A percentile compares a stretch with the other conserved stretches of the same genome.
Evolutionary conservation across 2,329 filamentous ascomycete species (phyloP).

Genomic region (Venturia carpophila): DNA sequence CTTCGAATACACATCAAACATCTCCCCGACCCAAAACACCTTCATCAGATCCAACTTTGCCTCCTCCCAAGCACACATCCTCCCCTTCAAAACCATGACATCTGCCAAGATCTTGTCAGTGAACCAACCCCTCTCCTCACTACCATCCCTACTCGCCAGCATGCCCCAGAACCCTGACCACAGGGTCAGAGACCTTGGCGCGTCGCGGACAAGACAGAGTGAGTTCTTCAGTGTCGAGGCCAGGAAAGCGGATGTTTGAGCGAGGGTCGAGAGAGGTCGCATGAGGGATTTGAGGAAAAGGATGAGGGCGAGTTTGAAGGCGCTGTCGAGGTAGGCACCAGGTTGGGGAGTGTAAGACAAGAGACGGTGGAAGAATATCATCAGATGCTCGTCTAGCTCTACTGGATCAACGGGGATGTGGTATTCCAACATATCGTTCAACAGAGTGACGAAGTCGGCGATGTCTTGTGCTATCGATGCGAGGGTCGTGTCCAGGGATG

Average conservation of each 20-base stretch:
- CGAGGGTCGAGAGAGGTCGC: not conserved
- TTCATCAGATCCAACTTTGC: not conserved
- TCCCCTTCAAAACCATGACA: conserved; percentile 9
- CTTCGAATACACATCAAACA: not conserved
- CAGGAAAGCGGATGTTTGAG: conserved; percentile 2
- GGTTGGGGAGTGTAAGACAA: not conserved
- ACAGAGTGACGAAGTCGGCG: not conserved
- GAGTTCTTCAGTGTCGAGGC: not conserved
- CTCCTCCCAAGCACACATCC: conserved; percentile 10
- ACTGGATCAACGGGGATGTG: conserved; percentile 2
- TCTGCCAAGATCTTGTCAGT: not conserved
- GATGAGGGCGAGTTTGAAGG: not conserved
- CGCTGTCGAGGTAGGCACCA: not conserved
- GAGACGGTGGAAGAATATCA: conserved; percentile 1
- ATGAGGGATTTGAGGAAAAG: conserved; percentile 5
- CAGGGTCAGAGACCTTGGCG: not conserved
- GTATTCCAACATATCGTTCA: not conserved
- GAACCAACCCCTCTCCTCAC: not conserved
- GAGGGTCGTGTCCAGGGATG: not conserved
- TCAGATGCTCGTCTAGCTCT: conserved; percentile 1
- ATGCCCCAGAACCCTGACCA: conserved; percentile 5
- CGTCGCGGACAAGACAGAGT: not conserved
- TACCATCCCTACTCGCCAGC: not conserved
- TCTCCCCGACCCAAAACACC: conserved; percentile 1
- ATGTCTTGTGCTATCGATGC: conserved; percentile 7